These are phyloP conservation scores for Chlamydomonas incerta DNA, from an alignment of 139 green algal genomes.

Conservation along the genomic window DNA sequence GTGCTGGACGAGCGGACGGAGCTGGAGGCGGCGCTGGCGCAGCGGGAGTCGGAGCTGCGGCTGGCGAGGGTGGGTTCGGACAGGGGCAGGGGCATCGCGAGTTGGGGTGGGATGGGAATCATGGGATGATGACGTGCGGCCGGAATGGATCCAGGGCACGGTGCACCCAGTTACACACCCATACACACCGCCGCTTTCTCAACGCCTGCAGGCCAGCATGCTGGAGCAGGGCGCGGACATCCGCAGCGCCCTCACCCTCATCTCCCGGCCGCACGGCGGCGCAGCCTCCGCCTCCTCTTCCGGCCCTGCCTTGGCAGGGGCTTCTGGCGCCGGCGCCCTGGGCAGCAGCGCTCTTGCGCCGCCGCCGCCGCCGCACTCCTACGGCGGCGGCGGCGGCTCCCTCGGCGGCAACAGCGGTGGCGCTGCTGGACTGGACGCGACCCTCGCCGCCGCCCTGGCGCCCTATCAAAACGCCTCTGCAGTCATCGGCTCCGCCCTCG, in stretches of 20 bases:
- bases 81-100: background rate
- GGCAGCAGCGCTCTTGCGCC: background rate
- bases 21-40: constrained; percentile 17
- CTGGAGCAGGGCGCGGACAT: constrained; percentile 40
- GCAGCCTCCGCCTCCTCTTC: background rate
- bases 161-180: no score
- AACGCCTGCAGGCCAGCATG: constrained; percentile 24
- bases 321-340: no score
- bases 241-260: constrained; percentile 21
- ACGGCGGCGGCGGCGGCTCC: background rate
- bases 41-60: constrained; percentile 25
- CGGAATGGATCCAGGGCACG: no score
- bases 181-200: no score
- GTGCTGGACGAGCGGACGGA: background rate
- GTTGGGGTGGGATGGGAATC: no score
- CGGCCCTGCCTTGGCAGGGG: background rate
- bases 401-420: background rate
- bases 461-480: constrained; percentile 34
- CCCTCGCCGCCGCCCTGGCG: constrained; percentile 25
- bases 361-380: no score
- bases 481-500: constrained; percentile 29
- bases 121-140: no score
- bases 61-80: constrained; percentile 26
- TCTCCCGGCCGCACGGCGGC: background rate
- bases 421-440: background rate